Base-by-base conservation (phyloP, 2,329 filamentous ascomycete genomes). In the Pyrenochaeta sp. region DNA sequence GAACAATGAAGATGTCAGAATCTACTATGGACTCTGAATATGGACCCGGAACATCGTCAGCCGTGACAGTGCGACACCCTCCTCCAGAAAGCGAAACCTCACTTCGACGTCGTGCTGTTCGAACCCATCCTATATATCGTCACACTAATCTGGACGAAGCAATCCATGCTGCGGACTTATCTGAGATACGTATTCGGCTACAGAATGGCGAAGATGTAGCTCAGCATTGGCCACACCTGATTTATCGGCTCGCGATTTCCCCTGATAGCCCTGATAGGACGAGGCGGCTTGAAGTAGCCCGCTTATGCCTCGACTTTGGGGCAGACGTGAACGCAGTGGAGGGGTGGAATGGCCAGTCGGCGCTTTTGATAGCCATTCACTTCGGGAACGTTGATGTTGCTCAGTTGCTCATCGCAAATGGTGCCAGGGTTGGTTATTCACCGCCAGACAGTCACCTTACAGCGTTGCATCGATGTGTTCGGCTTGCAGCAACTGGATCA, bases 321-420 rank as follows among this genome's bases (percentile, higher is more conserved):
- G 54, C 54, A 13, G 54, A 58, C 18, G 48, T 55, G 8, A 53
- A 58, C 26, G 45, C 45, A 4, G 26, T 51, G 7, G 51, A 58
- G 24, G 51, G 48, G 8, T 58, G 54, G 54, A 58, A 58, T 34
- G 54, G 53, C 18, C 51, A 58, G 32, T 51, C 46, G 13, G 48
- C 54, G 2, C 44, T 58, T 14, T 44, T 53, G 39, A 55, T 58
- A 7, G 51, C 54, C n/a, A 58, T 55, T 26, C 51, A 53, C 24
- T 58, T 55, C 35, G 45, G 51, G 27, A 58, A 58, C 36, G 40
- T 51, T 6, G 44, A 45, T 29, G 51, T 58, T 7, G 54, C 51
- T 6, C 51, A 50, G 19, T 30, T 58, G 7, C 48, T 58, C n/a
- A 53, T 58, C 20, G 41, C 34, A 3, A 55, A 55, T 15, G 54